Percentiles rank a stretch among this genome's conserved stretches.
phyloP scores from a whole-genome alignment of 2,329 filamentous ascomycete genomes.

The Colletotrichum kahawae region DNA sequence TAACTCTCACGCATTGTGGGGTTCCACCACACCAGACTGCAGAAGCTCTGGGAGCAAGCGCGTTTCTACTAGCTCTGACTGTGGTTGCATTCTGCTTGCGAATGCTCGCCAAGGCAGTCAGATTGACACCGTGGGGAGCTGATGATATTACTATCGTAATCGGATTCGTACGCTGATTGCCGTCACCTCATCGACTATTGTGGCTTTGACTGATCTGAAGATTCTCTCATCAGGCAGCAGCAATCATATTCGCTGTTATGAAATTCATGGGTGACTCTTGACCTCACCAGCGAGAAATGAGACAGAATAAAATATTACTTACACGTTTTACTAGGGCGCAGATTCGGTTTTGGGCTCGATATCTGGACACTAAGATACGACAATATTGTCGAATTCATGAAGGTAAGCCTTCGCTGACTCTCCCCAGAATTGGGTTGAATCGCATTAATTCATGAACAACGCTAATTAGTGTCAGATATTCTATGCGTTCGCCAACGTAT shows the following conservation, averaged over 20 bases:
- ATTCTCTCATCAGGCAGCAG: background rate
- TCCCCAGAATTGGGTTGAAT: accelerated
- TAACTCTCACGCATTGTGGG: background rate
- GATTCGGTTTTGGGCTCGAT: background rate
- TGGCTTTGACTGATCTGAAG: background rate
- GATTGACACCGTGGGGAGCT: background rate
- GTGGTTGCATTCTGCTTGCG: accelerated
- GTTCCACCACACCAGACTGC: background rate
- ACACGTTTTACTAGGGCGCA: background rate
- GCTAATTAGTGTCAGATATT: background rate
- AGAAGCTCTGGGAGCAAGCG: background rate
- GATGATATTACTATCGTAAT: background rate
- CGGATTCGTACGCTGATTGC: background rate
- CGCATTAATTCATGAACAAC: background rate
- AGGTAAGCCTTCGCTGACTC: background rate
- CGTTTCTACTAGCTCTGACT: background rate
- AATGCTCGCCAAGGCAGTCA: background rate
- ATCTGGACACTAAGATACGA: background rate
- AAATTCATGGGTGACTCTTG: background rate
- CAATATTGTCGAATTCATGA: background rate
- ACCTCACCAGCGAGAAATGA: background rate
- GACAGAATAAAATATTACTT: background rate
- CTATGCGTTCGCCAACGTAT: slow-evolving; percentile 8
- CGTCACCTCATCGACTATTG: background rate
- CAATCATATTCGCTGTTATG: background rate